Conservation (phyloP, 2,329 filamentous ascomycete genomes). For the Aspergillus ochraceoroseus region DNA sequence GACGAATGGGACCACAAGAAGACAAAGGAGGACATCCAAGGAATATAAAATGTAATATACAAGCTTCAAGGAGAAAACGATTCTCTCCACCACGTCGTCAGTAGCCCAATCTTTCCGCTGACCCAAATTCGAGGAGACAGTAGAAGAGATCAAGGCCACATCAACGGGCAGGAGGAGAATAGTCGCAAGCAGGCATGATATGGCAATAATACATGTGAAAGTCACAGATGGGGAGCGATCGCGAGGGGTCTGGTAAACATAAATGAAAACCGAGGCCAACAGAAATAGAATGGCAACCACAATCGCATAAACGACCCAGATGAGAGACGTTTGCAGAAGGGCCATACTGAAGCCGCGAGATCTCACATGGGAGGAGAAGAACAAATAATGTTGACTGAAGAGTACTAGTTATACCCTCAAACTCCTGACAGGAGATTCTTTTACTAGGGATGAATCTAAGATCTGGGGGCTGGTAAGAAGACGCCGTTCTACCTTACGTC, state of each 20-base stretch:
- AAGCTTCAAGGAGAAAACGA: slow-evolving; percentile 73
- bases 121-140: slow-evolving; percentile 67
- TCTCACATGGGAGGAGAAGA: slow-evolving; percentile 15
- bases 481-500: slow-evolving; percentile 18
- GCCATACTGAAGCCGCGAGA: slow-evolving; percentile 46
- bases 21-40: slow-evolving; percentile 80
- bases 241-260: slow-evolving; percentile 82
- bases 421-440: no score
- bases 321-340: slow-evolving; percentile 79
- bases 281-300: slow-evolving; percentile 71
- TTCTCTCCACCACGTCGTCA: slow-evolving; percentile 69
- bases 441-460: background rate
- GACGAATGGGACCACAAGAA: slow-evolving; percentile 86
- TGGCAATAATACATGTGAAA: slow-evolving; percentile 76
- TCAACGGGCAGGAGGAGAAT: slow-evolving; percentile 91
- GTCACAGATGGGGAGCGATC: slow-evolving; percentile 81
- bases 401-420: background rate
- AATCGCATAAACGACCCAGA: slow-evolving; percentile 89
- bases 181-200: slow-evolving; percentile 83
- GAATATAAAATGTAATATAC: slow-evolving; percentile 94
- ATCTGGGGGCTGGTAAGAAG: background rate
- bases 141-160: slow-evolving; percentile 89
- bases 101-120: slow-evolving; percentile 94
- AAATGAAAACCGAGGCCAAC: slow-evolving; percentile 78
- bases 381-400: background rate